phyloP scores from a whole-genome alignment of 192 early-diverging fungal species.

The Coemansia sp. region DNA sequence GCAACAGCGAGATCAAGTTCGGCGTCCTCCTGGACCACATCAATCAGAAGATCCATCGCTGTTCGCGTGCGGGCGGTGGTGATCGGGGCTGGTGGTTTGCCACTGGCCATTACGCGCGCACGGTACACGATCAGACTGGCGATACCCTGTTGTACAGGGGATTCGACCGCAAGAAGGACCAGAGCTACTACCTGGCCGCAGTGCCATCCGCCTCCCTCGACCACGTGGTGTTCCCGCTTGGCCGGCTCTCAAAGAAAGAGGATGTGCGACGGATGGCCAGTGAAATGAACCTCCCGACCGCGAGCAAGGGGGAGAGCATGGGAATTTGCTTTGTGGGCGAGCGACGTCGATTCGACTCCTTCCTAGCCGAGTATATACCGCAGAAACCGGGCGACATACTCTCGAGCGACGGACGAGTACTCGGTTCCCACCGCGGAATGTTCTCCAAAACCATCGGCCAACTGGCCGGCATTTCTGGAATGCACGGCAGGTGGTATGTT shows the following conservation, averaged over 20 bases:
- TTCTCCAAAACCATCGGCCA: slow-evolving; percentile 84
- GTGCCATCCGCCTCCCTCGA: slow-evolving; percentile 37
- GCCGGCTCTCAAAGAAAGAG: slow-evolving; percentile 62
- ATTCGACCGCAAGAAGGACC: slow-evolving; percentile 79
- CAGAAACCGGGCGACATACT: slow-evolving; percentile 49
- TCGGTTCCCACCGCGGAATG: slow-evolving; percentile 62
- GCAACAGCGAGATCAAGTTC: slow-evolving; percentile 94
- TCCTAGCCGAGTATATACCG: slow-evolving; percentile 66
- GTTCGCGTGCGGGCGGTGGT: background rate
- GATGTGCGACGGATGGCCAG: slow-evolving; percentile 73
- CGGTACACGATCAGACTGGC: background rate
- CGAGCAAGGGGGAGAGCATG: slow-evolving; percentile 85
- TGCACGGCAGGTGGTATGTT: slow-evolving; percentile 73
- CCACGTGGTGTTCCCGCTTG: slow-evolving; percentile 80
- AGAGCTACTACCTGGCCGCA: slow-evolving; percentile 88
- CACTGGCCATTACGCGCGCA: slow-evolving; percentile 65
- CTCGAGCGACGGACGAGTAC: slow-evolving; percentile 27
- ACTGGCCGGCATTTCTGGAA: slow-evolving; percentile 63
- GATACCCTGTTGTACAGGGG: slow-evolving; percentile 33
- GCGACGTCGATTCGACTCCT: slow-evolving; percentile 70
- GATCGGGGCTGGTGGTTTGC: slow-evolving; percentile 51
- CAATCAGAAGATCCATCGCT: slow-evolving; percentile 2
- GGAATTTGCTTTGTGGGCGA: slow-evolving; percentile 96
- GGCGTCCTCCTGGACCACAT: slow-evolving; percentile 72
- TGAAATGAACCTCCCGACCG: slow-evolving; percentile 57